Evolutionary conservation across 2,329 filamentous ascomycete genomes (phyloP), one percentile per base, ranked within the genome.

Genomic region (Stenocarpella maydis): DNA sequence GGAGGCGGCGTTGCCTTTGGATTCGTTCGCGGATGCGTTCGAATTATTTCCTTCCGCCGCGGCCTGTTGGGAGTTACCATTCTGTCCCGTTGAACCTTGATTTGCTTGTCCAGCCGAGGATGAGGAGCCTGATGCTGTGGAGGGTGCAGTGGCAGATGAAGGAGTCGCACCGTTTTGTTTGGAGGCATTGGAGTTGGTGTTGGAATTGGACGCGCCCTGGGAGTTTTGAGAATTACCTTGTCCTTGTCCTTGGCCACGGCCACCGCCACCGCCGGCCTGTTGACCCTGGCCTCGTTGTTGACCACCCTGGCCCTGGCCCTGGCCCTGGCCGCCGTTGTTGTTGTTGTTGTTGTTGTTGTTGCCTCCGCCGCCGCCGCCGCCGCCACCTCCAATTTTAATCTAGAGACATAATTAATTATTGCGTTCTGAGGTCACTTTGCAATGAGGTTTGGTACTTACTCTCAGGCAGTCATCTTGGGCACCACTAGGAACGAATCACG

Each of bases 401-500:
- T 68, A 21, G 34, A 41, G 43, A 19, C 50, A 17, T 12, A 52
- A 17, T 60, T 41, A 68, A 47, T 37, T 47, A 12, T 2, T 34
- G n/a, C 28, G 41, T 21, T 34, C 34, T 26, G 14, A 12, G 34
- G 34, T 37, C 34, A 8, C 9, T 37, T 55, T 45, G 15, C 3
- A 31, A 28, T n/a, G 17, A 31, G 21, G 26, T 4, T 34, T 8
- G 21, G 19, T 17, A 68, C 55, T 68, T 14, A 90, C 88, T 75
- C 87, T 87, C 63, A 84, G 80, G 76, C 89, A 91, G 76, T 91
- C 89, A 74, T 91, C 89, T 77, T 91, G 88, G 54, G 87, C 83
- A 78, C 89, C 89, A 78, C 89, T 68, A 52, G 19, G 10, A 41
- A 34, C 8, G 15, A 28, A 53, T 14, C 6, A 14, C 39, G 37